Base-by-base conservation (phyloP, 495 filamentous ascomycete genomes). In the Podospora pseudocomata region DNA sequence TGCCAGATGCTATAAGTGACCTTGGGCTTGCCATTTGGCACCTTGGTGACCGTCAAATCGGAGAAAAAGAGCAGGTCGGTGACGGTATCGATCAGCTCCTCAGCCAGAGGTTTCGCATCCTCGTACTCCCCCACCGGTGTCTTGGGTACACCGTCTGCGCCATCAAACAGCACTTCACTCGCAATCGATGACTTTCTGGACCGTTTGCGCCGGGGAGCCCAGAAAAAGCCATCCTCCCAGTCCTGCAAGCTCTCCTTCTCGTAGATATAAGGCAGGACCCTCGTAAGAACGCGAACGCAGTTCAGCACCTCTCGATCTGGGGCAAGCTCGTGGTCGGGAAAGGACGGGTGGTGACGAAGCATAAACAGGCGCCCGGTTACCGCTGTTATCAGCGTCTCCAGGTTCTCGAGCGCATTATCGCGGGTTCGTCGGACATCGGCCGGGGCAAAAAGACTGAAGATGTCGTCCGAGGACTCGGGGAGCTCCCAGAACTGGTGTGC, bases 1-100 rank as follows among this genome's bases (percentile, higher is more conserved):
- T 97, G 93, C 95, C 95, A 99, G 72, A 99, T 98, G 49, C 93
- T 89, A 80, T 92, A 96, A 16, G 91, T 91, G 54, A 97, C 90
- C 76, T 96, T 97, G 70, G 84, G 84, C 74, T 91, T 92, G 53
- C 87, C 88, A 58, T 89, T 85, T 34, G 80, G 82, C 58, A 82
- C 78, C 67, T 72, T 81, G 0, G 94, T 93, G 7, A 97, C 84
- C 0, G 93, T 97, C 75, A 99, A 91, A 58, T 91, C 91, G 23
- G 91, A 88, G 76, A 91, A 97, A 85, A 99, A 99, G 18, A 98
- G 84, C 63, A 98, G 79, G 73, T 97, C 95, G 65, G 94, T 80
- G 26, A 98, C 82, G 3, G 92, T 92, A 76, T 98, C 96, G 68
- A 97, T 91, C 70, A 98, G 83, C 80, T 97, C 93, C 79, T 98